Evolutionary conservation across 2,329 filamentous ascomycete species (phyloP).

Genomic region (Neobulgaria alba): DNA sequence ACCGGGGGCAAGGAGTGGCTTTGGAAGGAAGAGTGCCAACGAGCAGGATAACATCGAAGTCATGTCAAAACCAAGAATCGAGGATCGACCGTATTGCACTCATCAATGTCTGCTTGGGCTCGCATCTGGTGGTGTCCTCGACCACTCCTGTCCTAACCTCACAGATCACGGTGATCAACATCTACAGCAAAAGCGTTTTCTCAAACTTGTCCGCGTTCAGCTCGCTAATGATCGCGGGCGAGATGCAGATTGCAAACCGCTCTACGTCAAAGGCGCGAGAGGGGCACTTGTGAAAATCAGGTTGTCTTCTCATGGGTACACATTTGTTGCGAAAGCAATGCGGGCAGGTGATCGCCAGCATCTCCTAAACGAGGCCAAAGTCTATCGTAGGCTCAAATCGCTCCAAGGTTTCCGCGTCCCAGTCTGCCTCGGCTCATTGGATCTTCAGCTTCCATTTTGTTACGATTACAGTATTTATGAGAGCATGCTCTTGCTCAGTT

Average conservation of each 20-base stretch:
- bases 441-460: slow-evolving; percentile 1
- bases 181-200: neutral
- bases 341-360: neutral
- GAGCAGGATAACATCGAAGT: neutral
- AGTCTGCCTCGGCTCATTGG: slow-evolving; percentile 1
- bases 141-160: neutral
- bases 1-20: neutral
- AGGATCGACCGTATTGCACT: neutral
- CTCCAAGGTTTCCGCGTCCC: slow-evolving; percentile 1
- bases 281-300: slow-evolving; percentile 1
- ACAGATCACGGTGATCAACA: neutral
- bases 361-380: slow-evolving; percentile 1
- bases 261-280: slow-evolving; percentile 1
- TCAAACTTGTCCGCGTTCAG: neutral
- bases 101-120: neutral
- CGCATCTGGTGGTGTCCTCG: neutral
- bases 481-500: neutral
- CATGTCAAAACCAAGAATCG: neutral
- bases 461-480: neutral
- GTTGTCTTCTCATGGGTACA: slow-evolving; percentile 2
- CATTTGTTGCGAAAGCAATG: slow-evolving; percentile 2
- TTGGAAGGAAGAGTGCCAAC: neutral
- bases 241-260: neutral
- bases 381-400: neutral
- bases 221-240: neutral